phyloP scores from a whole-genome alignment of 2,329 filamentous ascomycete species.

The Cyphellophora attinorum region DNA sequence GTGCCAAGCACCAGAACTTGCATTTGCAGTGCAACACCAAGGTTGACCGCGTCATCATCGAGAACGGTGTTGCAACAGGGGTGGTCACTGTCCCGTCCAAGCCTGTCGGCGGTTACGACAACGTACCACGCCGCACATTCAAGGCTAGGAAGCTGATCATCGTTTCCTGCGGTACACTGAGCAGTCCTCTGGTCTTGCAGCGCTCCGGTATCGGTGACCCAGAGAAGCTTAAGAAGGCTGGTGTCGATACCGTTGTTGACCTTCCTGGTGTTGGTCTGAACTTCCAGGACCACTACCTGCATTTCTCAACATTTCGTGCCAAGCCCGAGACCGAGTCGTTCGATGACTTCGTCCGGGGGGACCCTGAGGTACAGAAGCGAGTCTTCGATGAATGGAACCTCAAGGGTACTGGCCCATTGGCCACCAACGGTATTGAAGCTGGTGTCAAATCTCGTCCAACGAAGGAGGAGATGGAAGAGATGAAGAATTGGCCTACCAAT shows the following conservation, averaged over 20 bases:
- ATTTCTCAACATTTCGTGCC: constrained; percentile 60
- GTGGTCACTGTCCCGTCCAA: constrained; percentile 64
- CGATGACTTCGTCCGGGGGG: constrained; percentile 69
- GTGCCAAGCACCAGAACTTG: constrained; percentile 59
- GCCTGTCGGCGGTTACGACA: constrained; percentile 48
- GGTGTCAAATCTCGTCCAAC: constrained; percentile 70
- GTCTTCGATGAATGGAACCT: constrained; percentile 70
- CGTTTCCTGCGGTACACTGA: constrained; percentile 62
- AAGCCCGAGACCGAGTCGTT: constrained; percentile 70
- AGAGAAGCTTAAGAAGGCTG: constrained; percentile 58
- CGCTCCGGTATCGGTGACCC: constrained; percentile 65
- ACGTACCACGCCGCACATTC: constrained; percentile 47
- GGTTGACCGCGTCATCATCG: constrained; percentile 66
- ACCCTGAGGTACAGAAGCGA: constrained; percentile 61
- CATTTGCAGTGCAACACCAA: constrained; percentile 69
- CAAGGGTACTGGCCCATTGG: constrained; percentile 67
- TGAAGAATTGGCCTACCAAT: constrained; percentile 63
- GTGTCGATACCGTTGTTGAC: constrained; percentile 60
- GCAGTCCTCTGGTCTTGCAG: constrained; percentile 66
- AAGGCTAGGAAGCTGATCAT: constrained; percentile 65
- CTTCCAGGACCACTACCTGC: constrained; percentile 69
- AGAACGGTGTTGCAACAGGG: constrained; percentile 61
- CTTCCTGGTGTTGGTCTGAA: constrained; percentile 66
- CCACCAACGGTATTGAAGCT: constrained; percentile 71
- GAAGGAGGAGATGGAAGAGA: constrained; percentile 55